Base-by-base conservation (phyloP, 106 monocot species). In the Dendrobium officinale region DNA sequence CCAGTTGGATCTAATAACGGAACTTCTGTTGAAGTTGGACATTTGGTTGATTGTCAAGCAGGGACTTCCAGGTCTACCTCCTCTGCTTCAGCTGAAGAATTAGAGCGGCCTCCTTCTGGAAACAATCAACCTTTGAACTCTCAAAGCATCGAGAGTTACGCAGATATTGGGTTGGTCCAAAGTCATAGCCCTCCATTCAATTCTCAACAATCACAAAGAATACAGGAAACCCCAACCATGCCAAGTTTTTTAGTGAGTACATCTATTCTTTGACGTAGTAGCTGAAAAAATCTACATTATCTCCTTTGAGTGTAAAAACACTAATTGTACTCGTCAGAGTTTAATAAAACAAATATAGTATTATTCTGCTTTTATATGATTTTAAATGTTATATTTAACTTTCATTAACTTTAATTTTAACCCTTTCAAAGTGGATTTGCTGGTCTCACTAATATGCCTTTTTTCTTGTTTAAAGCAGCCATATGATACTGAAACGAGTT, bases 241-340 rank as follows among this genome's bases (percentile, higher is more conserved):
- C 87, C 94, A 31, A 77, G 17, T 42, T 88, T 91, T 78, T 84
- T 85, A 2, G 93, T 93, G 41, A 88, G 89, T 89, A 18, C 10
- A 64, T 2, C 13, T 51, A 51, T 51, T 51, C 51, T 51, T 51
- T 51, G 13, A 2, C 51, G 13, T 6, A 4, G 61, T 6, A 22
- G n/a, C 61, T 22, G n/a, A 61, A 22, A 61, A 61, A 61, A n/a
- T 61, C 5, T 56, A 4, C 61, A 22, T 61, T 37, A 37, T 70
- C 17, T 70, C 15, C 0, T 70, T 70, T 22, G 3, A 70, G 70
- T 70, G 33, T 70, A 16, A 70, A 33, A 26, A 8, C 2, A 24
- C 27, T 67, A 58, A 26, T 67, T 9, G 56, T 56, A 56, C 56
- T 56, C 17, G 13, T 17, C 56, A 56, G 56, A 15, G 9, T n/a